Base-by-base conservation (phyloP, 1,139 yeast genomes). In the Hanseniaspora uvarum region DNA sequence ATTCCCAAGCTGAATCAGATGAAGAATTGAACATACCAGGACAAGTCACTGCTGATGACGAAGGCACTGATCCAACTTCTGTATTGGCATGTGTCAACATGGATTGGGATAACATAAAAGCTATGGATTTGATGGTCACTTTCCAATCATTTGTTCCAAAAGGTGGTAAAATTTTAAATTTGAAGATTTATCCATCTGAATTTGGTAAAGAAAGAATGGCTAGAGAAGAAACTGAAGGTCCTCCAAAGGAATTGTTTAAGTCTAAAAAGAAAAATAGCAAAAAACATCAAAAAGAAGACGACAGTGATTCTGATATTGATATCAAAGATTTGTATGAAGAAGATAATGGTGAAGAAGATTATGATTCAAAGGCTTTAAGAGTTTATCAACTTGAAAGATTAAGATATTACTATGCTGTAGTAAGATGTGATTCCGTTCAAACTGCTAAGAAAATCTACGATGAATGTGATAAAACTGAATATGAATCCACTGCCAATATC, bases 101-200 rank as follows among this genome's bases (percentile, higher is more conserved):
- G 77, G 98, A 94, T 65, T 94, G 98, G 98, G 99, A 94, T 62
- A 86, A 92, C 64, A 75, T 94, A 21, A 77, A 80, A 53, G 86
- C 97, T 0, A 80, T 79, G 12, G 98, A 92, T 66, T 69, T 94
- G 59, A 80, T 86, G 86, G 95, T 95, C 5, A 84, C 97, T 0
- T 87, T 94, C 62, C 72, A 81, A 6, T 82, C 96, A 53, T 94
- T 94, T 70, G 83, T 86, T 19, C 96, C 96, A 16, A 69, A 79
- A 40, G 79, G 78, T 44, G 95, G 95, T 1, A 70, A 74, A 46
- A 83, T 94, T 55, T 68, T 72, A 52, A 78, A 80, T n/a, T 83
- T 94, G 8, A 67, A 78, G 10, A 80, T 94, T n/a, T 87, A 75
- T 62, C 96, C 96, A 18, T 85, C 95, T 56, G 95, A 92, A 63